phyloP scores from a whole-genome alignment of 495 filamentous ascomycete genomes.

The Cercophora newfieldiana region DNA sequence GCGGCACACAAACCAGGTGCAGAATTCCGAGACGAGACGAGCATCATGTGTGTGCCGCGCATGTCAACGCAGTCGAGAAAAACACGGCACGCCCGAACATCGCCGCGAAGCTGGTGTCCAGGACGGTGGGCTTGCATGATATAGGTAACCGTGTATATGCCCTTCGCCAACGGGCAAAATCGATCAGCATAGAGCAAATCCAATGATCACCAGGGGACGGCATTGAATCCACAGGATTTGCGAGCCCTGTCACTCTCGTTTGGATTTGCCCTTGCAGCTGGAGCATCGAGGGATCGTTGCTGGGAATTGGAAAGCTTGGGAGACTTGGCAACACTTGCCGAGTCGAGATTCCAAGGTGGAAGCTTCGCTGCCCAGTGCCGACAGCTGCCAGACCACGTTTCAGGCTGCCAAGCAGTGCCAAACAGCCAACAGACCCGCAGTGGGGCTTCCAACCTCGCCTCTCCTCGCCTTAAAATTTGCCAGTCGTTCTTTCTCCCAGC shows the following conservation, averaged over 20 bases:
- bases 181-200: not conserved
- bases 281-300: not conserved
- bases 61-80: not conserved
- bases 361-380: not conserved
- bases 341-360: not conserved
- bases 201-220: not conserved
- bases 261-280: not conserved
- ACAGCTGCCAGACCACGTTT: not conserved
- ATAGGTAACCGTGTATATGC: not conserved
- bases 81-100: conserved; percentile 8
- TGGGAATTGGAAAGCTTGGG: not conserved
- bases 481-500: not conserved
- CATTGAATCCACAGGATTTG: conserved; percentile 1
- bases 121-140: not conserved
- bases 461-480: not conserved
- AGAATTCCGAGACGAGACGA: conserved; percentile 18
- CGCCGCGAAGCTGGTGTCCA: not conserved
- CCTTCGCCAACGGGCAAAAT: not conserved
- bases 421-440: not conserved
- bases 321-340: not conserved
- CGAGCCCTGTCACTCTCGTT: conserved; percentile 5
- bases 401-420: not conserved
- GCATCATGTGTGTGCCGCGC: conserved; percentile 13
- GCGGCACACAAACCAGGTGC: conserved; percentile 1
- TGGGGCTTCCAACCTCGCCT: not conserved